These are phyloP conservation scores for Plasmodium coatneyi DNA, from an alignment of 169 alveolate genomes.

Conservation along the genomic window DNA sequence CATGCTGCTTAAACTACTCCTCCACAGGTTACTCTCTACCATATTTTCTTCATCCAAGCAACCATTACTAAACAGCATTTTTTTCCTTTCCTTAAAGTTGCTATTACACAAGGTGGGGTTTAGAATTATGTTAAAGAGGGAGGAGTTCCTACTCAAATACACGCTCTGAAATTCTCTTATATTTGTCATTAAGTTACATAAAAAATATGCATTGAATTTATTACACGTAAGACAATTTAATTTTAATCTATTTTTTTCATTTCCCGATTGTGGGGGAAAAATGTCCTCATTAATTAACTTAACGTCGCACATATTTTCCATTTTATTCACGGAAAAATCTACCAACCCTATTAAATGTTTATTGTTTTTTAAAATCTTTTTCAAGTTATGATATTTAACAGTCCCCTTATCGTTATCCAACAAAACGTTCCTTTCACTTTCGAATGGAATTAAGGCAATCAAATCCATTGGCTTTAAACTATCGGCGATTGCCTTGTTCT, in stretches of 20 bases:
- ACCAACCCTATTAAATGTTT: constrained; percentile 64
- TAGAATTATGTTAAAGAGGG: constrained; percentile 33
- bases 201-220: constrained; percentile 43
- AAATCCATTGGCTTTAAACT: constrained; percentile 69
- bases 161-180: constrained; percentile 74
- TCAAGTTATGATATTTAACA: constrained; percentile 49
- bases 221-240: constrained; percentile 39
- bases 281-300: constrained; percentile 64
- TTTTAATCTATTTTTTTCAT: constrained; percentile 41
- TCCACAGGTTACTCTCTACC: not conserved
- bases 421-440: constrained; percentile 2
- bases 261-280: constrained; percentile 5
- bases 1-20: not conserved
- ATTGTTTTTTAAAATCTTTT: constrained; percentile 31
- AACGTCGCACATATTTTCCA: constrained; percentile 48
- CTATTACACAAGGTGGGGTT: constrained; percentile 16
- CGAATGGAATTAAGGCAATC: constrained; percentile 55
- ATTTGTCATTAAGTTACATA: constrained; percentile 67
- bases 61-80: not conserved
- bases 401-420: constrained; percentile 5
- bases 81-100: not conserved
- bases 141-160: constrained; percentile 24
- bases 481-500: constrained; percentile 10
- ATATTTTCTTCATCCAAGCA: constrained; percentile 8
- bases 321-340: constrained; percentile 49